Evolutionary conservation across 2,329 filamentous ascomycete genomes (phyloP), one percentile per base, ranked within the genome.

Genomic region (Calonectria multiphialidica): DNA sequence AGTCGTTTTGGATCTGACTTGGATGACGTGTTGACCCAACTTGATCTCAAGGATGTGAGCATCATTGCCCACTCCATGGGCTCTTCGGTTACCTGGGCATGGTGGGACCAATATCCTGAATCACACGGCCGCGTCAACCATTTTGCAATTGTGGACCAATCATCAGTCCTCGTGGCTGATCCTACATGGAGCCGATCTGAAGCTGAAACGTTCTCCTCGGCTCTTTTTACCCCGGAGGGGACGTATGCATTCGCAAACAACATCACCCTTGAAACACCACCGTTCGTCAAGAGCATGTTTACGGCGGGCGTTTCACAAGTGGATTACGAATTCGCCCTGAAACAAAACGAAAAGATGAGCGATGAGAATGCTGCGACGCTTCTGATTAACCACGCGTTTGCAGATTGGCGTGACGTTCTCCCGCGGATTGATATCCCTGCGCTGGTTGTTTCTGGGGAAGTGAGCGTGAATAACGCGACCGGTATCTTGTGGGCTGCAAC

Each of bases 1-100:
- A 55, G 50, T 23, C 50, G 50, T 5, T 55, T 55, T 55, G 50
- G 50, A 21, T 16, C 30, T 23, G 50, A 55, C n/a, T 55, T 55
- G 50, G 30, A 55, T 16, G 50, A 55, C n/a, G 30, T 55, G 10
- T 37, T 55, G n/a, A 37, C 18, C n/a, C 50, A 55, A 23, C 79
- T 84, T 16, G 69, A 83, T 55, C 78, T 83, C 42, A 74, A 72
- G 2, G 64, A 80, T n/a, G 75, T 80, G 15, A 77, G 77, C 69
- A 72, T 84, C 13, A 73, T 83, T 61, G 82, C 78, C 1, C 83
- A 84, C 71, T 83, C 82, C 0, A 84, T 84, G 78, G 83, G 82
- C 13, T 77, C 75, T n/a, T 77, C 77, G 1, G 69, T 83, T 3
- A 70, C 76, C 2, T 83, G 81, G 81, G 80, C 81, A 1, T 79